phyloP scores from a whole-genome alignment of 208 protist species.

The Leishmania martiniquensis region DNA sequence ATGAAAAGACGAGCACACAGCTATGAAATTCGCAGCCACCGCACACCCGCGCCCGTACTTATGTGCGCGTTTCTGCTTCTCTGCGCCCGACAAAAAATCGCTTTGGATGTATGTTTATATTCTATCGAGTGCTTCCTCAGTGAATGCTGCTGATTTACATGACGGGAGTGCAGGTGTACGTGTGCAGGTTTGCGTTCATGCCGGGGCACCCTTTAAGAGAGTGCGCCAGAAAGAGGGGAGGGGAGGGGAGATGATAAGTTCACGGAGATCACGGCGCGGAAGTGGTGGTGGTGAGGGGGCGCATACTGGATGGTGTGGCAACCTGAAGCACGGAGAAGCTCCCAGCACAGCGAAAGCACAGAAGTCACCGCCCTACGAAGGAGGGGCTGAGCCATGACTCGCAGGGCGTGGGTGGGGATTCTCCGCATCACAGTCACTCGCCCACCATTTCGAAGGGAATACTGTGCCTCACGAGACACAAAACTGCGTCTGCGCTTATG shows the following conservation, averaged over 20 bases:
- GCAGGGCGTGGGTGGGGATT: neutral
- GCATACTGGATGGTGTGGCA: neutral
- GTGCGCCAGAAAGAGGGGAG: neutral
- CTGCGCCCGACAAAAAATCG: too few relatives aligned
- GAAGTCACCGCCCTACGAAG: neutral
- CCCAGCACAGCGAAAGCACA: neutral
- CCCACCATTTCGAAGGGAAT: neutral
- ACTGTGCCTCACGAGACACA: neutral
- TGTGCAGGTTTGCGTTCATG: neutral
- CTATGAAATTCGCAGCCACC: too few relatives aligned
- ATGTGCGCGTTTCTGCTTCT: too few relatives aligned
- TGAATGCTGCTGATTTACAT: too few relatives aligned
- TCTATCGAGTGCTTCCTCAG: too few relatives aligned
- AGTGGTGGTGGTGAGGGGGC: neutral
- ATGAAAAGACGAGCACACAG: neutral
- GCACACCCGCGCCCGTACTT: too few relatives aligned
- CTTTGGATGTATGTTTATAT: too few relatives aligned
- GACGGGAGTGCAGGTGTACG: neutral
- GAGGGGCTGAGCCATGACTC: neutral
- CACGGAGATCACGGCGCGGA: neutral
- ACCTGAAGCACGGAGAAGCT: neutral
- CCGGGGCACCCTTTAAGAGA: neutral
- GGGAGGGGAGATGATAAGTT: slow-evolving; percentile 1
- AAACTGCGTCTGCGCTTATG: neutral
- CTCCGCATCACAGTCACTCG: neutral